phyloP scores from a whole-genome alignment of 2,329 filamentous ascomycete genomes.

The Chaetothyriales sp. region DNA sequence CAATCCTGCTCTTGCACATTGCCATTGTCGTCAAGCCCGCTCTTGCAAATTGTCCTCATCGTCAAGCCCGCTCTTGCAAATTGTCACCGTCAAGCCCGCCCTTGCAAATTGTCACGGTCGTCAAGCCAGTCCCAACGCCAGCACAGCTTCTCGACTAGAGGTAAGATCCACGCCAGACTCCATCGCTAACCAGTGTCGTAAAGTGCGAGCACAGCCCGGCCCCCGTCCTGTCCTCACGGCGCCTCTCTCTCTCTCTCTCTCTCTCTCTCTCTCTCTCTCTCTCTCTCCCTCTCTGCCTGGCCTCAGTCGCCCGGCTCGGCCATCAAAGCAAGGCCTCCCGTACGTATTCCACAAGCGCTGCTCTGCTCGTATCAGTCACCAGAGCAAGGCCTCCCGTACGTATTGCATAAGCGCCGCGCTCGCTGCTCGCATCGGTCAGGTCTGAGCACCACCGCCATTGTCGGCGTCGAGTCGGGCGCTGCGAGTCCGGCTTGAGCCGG shows the following conservation, averaged over 20 bases:
- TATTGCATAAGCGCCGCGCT: no score
- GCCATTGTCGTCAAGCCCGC: background rate
- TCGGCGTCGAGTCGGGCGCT: slow-evolving; percentile 14
- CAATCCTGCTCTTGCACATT: background rate
- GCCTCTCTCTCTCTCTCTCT: no score
- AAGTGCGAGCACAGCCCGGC: background rate
- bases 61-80: background rate
- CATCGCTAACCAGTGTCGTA: slow-evolving; percentile 8
- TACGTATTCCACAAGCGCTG: no score
- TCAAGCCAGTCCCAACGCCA: background rate
- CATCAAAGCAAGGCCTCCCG: no score
- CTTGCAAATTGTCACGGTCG: background rate
- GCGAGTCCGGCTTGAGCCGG: background rate
- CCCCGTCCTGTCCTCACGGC: background rate
- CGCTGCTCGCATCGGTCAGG: no score
- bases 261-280: no score
- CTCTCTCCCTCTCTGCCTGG: background rate
- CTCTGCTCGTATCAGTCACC: no score
- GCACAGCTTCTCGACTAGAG: background rate
- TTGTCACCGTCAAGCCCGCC: background rate
- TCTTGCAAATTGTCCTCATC: no score
- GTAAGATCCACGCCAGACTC: slow-evolving; percentile 4
- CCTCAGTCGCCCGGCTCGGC: slow-evolving; percentile 11
- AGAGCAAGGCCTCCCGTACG: no score
- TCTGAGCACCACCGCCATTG: no score